Evolutionary conservation across 1,284 basidiomycete species (phyloP).

Genomic region (Ganoderma resinaceum): DNA sequence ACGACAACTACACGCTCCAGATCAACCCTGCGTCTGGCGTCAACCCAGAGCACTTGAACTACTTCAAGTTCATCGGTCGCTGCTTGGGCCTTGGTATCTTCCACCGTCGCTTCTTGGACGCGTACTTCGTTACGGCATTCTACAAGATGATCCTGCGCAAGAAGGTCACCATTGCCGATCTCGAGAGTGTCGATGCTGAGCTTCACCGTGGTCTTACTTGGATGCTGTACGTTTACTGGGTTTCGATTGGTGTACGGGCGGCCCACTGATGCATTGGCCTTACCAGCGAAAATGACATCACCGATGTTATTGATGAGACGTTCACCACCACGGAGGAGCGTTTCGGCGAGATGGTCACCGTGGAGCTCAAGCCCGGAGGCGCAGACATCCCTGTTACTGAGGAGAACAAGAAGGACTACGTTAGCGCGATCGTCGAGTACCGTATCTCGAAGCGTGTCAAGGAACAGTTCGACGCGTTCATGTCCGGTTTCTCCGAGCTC

Average conservation of each 20-base stretch:
- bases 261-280: not conserved
- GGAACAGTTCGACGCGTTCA: conserved; percentile 96
- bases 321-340: conserved; percentile 95
- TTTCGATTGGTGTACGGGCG: not conserved
- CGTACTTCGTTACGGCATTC: conserved; percentile 98
- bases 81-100: conserved; percentile 96
- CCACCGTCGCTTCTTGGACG: conserved; percentile 98
- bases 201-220: conserved; percentile 92
- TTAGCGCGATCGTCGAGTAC: conserved; percentile 93
- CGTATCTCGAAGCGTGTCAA: conserved; percentile 93
- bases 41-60: conserved; percentile 98
- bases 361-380: conserved; percentile 92
- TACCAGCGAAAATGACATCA: conserved; percentile 91
- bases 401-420: conserved; percentile 99
- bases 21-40: conserved; percentile 98
- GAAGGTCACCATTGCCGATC: conserved; percentile 83
- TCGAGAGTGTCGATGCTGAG: conserved; percentile 92
- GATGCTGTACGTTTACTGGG: conserved; percentile 86
- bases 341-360: conserved; percentile 95
- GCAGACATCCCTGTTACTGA: conserved; percentile 90
- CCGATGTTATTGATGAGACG: conserved; percentile 94
- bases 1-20: conserved; percentile 99
- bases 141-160: conserved; percentile 99
- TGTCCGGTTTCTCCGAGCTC: conserved; percentile 94
- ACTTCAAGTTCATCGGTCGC: conserved; percentile 99